Evolutionary conservation across 192 early-diverging fungal genomes (phyloP), one percentile per base, ranked within the genome.

Genomic region (Kickxella alabastrina): DNA sequence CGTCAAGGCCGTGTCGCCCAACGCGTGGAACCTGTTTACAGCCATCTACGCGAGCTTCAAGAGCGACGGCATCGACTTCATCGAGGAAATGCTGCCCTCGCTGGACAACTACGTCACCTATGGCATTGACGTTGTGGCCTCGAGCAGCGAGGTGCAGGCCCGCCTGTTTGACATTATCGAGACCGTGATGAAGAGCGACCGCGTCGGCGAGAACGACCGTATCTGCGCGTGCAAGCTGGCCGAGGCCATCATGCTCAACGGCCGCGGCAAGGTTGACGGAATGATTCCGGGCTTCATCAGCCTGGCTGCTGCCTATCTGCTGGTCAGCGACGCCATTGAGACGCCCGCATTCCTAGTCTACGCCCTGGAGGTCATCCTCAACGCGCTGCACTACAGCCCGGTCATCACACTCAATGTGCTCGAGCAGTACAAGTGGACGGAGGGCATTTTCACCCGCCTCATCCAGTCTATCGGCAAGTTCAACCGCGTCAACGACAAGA

Each of bases 91-190:
- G 82, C 56, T 89, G 24, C 87, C 87, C n/a, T 85, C 86, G 19
- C 79, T 98, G 41, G 91, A 93, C 63, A 93, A 95, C 78, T 96
- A 85, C 53, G 84, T 95, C 34, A 80, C 85, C 7, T 92, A 86
- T 52, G 96, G 96, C 61, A 88, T 78, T 48, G 86, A 89, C 13
- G 78, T 83, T 8, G 87, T 93, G 55, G 78, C 80, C 0, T 29
- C 77, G 15, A 90, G 82, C 68, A 66, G 70, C 38, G 82, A 84
- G 43, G 75, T 87, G 40, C 87, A 88, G 54, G 55, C 80, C 31
- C 85, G 83, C 52, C 80, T 92, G 43, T 84, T 87, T 53, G 88
- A 95, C 59, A 89, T 98, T 42, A 83, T 93, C 29, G 80, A 90
- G 64, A 90, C 87, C 22, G 83, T 89, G 2, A 83, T 88, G 85